phyloP scores from a whole-genome alignment of 768 basidiomycete genomes.

The Ephemerocybe angulata region DNA sequence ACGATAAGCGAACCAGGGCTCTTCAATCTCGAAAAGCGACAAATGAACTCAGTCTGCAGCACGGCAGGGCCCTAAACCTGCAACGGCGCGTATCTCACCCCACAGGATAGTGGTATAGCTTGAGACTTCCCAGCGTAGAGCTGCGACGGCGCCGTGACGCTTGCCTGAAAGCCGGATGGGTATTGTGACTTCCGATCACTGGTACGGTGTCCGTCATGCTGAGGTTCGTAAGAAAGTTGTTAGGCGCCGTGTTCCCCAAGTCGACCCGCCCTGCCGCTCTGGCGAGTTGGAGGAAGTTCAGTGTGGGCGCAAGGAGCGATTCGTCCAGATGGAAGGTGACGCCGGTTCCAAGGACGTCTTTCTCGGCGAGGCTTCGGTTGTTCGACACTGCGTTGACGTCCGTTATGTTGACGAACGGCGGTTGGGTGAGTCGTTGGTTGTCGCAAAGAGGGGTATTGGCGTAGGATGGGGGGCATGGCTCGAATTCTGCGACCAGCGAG shows the following conservation, averaged over 20 bases:
- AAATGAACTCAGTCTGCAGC: slow-evolving; percentile 19
- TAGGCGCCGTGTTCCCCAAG: slow-evolving; percentile 20
- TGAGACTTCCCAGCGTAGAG: slow-evolving; percentile 7
- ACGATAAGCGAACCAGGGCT: slow-evolving; percentile 11
- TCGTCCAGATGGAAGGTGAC: not conserved
- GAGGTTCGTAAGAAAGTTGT: slow-evolving; percentile 21
- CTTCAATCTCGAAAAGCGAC: slow-evolving; percentile 15
- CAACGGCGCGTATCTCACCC: slow-evolving; percentile 6
- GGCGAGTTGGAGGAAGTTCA: slow-evolving; percentile 18
- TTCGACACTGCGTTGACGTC: not conserved
- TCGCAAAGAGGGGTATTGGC: slow-evolving; percentile 10
- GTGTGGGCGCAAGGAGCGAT: slow-evolving; percentile 3
- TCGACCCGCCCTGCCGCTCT: slow-evolving; percentile 21
- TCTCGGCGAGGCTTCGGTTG: not conserved
- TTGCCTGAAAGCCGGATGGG: not conserved
- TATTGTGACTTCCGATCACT: not conserved
- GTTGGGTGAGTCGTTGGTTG: not conserved
- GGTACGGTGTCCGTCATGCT: slow-evolving; percentile 2
- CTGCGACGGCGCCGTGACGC: not conserved
- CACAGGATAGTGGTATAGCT: not conserved
- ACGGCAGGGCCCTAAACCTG: slow-evolving; percentile 12
- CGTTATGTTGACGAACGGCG: not conserved
- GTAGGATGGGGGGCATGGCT: slow-evolving; percentile 15
- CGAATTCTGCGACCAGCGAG: slow-evolving; percentile 17
- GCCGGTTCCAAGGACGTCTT: not conserved